phyloP scores from a whole-genome alignment of 805 yeast genomes.

The Candida railenensis region DNA sequence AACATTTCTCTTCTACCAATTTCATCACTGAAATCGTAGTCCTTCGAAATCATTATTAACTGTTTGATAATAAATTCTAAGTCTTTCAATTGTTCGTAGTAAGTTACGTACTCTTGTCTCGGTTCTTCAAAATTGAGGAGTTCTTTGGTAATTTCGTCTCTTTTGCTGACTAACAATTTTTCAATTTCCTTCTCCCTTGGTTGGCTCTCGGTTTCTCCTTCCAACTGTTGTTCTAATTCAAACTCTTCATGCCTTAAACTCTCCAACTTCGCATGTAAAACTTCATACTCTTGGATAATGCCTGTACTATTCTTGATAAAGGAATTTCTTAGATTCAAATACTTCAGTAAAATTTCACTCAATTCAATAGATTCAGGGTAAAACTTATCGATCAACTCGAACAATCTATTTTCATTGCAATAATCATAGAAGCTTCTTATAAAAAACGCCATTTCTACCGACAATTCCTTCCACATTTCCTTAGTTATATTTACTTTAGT shows the following conservation, averaged over 20 bases:
- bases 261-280: conserved; percentile 2
- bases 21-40: conserved; percentile 87
- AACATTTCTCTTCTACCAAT: conserved; percentile 81
- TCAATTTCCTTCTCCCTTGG: conserved; percentile 11
- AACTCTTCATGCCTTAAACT: conserved; percentile 10
- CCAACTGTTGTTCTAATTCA: conserved; percentile 11
- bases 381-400: conserved; percentile 58
- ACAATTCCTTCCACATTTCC: conserved; percentile 66
- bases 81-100: conserved; percentile 51
- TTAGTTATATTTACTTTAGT: conserved; percentile 58
- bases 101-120: conserved; percentile 23
- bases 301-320: conserved; percentile 21
- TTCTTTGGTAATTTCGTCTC: conserved; percentile 10
- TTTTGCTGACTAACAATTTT: conserved; percentile 5
- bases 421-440: conserved; percentile 64
- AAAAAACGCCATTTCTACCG: conserved; percentile 74
- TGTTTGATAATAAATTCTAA: conserved; percentile 76
- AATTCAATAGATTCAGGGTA: conserved; percentile 80
- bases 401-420: conserved; percentile 54
- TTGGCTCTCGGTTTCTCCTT: conserved; percentile 9
- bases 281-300: conserved; percentile 18
- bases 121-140: conserved; percentile 12
- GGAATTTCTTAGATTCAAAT: conserved; percentile 48
- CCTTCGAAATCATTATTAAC: conserved; percentile 60
- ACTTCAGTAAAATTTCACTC: conserved; percentile 56